phyloP scores from a whole-genome alignment of 805 yeast genomes.

The Torulaspora maleeae region DNA sequence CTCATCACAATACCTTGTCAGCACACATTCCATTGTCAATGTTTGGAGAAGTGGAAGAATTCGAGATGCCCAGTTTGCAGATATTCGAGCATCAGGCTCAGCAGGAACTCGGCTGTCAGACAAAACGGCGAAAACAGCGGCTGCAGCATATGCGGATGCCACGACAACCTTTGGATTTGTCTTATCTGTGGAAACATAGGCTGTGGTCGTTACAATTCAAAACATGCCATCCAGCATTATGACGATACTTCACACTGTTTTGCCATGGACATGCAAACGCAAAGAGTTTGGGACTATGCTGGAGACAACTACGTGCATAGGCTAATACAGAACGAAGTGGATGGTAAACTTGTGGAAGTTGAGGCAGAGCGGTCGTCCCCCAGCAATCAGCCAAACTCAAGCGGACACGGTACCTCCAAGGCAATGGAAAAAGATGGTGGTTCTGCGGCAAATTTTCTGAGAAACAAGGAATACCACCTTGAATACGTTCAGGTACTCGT shows the following conservation, averaged over 20 bases:
- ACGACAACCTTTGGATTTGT: slow-evolving; percentile 79
- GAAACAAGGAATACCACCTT: slow-evolving; percentile 56
- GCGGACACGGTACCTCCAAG: not conserved
- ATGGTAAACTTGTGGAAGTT: slow-evolving; percentile 84
- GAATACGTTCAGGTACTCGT: slow-evolving; percentile 78
- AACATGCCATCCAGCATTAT: slow-evolving; percentile 82
- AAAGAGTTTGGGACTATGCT: slow-evolving; percentile 92
- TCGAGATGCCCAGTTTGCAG: slow-evolving; percentile 90
- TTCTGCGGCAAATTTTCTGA: slow-evolving; percentile 26
- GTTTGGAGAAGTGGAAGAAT: slow-evolving; percentile 83
- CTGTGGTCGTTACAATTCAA: slow-evolving; percentile 80
- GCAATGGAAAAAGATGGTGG: slow-evolving; percentile 15
- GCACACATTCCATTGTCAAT: slow-evolving; percentile 87
- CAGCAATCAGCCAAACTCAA: not conserved
- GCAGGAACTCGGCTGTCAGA: slow-evolving; percentile 26
- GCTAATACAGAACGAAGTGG: slow-evolving; percentile 74
- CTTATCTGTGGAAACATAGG: slow-evolving; percentile 88
- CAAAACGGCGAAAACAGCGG: slow-evolving; percentile 26
- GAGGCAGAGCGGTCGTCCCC: slow-evolving; percentile 33
- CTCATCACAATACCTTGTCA: slow-evolving; percentile 85
- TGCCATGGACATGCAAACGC: slow-evolving; percentile 80
- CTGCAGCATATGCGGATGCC: slow-evolving; percentile 56
- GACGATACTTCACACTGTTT: slow-evolving; percentile 77
- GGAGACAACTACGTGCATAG: slow-evolving; percentile 89
- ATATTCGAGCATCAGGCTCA: slow-evolving; percentile 49